Evolutionary conservation across 805 yeast genomes (phyloP).

Genomic region (Candida xyloterini): DNA sequence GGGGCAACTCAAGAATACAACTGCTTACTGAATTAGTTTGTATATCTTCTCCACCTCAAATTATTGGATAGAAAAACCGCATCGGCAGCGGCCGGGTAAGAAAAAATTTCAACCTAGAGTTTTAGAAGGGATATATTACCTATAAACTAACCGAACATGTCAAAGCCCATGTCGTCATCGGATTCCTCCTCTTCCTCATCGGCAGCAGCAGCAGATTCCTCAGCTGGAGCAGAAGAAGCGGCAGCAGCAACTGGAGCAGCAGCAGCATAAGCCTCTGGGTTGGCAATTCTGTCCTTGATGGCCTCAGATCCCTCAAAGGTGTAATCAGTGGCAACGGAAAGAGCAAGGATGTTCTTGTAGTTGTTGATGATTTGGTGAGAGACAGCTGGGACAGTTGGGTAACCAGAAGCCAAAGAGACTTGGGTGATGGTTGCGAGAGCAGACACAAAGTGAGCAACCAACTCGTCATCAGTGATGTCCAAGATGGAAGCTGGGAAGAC

Average conservation of each 20-base stretch:
- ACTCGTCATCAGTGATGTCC: constrained; percentile 98
- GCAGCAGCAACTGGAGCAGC: constrained; percentile 98
- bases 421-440: constrained; percentile 94
- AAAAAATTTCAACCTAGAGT: not conserved
- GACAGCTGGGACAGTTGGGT: constrained; percentile 99
- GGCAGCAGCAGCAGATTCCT: constrained; percentile 68
- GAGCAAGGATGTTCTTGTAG: constrained; percentile 98
- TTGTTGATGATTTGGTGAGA: constrained; percentile 98
- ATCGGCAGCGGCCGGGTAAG: constrained; percentile 8
- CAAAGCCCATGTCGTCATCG: constrained; percentile 94
- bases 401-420: constrained; percentile 94
- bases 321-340: constrained; percentile 98
- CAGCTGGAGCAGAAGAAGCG: constrained; percentile 54
- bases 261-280: constrained; percentile 99
- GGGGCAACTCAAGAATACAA: not conserved
- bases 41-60: constrained; percentile 11
- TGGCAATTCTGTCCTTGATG: constrained; percentile 98
- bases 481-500: constrained; percentile 94
- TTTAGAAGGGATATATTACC: not conserved
- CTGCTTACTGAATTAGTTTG: constrained; percentile 1
- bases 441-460: constrained; percentile 84
- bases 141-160: constrained; percentile 84
- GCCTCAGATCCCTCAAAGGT: constrained; percentile 99
- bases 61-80: constrained; percentile 6
- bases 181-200: constrained; percentile 69